Percentiles rank a stretch among this genome's conserved stretches.
Conservation (phyloP, 768 basidiomycete species). For the Hygrophorus pudorinus region DNA sequence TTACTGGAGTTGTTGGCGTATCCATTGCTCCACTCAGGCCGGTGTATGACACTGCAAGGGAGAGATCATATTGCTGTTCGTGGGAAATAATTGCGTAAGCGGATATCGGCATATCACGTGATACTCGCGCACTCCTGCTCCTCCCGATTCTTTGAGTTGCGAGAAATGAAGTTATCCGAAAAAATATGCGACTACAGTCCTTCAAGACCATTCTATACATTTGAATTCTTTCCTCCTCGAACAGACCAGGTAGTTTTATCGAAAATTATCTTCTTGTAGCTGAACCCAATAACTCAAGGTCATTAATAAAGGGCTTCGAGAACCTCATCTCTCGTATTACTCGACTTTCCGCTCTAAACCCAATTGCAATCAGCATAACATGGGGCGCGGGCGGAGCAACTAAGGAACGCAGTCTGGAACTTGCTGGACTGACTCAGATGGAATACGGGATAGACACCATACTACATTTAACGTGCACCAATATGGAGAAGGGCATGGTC, state of each 20-base stretch:
- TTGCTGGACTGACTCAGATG: constrained; percentile 68
- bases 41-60: background rate
- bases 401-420: constrained; percentile 76
- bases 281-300: constrained; percentile 1
- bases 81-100: background rate
- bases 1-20: constrained; percentile 51
- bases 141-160: background rate
- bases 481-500: constrained; percentile 85
- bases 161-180: constrained; percentile 63
- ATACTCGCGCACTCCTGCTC: too few species aligned
- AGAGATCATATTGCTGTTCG: background rate
- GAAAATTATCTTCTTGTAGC: constrained; percentile 1
- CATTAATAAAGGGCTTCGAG: constrained; percentile 61
- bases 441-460: constrained; percentile 78
- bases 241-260: constrained; percentile 62
- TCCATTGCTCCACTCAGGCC: constrained; percentile 26
- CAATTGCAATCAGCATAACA: constrained; percentile 84
- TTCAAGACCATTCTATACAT: constrained; percentile 71
- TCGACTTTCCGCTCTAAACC: constrained; percentile 64
- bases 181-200: constrained; percentile 42
- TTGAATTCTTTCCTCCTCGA: constrained; percentile 96
- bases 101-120: background rate
- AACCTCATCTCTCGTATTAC: constrained; percentile 86
- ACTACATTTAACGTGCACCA: constrained; percentile 94
- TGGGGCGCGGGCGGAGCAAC: constrained; percentile 98